These are phyloP conservation scores for Chlorella variabilis DNA, from an alignment of 163 green algal genomes.

Conservation along the genomic window DNA sequence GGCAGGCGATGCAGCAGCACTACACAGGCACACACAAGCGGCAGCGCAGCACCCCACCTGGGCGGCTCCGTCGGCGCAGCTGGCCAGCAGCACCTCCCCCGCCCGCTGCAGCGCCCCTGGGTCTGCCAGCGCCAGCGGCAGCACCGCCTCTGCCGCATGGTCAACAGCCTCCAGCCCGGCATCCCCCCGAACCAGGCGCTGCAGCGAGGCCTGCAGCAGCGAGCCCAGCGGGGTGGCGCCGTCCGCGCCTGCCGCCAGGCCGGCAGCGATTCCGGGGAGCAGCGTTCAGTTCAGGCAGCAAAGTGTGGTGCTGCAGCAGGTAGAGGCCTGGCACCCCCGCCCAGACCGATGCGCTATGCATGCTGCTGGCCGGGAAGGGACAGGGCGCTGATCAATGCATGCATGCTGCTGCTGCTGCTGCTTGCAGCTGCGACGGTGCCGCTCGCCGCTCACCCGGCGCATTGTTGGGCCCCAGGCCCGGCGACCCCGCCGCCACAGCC, in stretches of 20 bases:
- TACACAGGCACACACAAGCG: background rate
- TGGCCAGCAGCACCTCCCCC: slow-evolving; percentile 43
- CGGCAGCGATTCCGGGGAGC: background rate
- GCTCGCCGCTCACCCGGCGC: background rate
- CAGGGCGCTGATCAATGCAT: no score
- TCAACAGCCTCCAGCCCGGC: slow-evolving; percentile 64
- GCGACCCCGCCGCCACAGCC: slow-evolving; percentile 17
- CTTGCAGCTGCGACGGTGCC: no score
- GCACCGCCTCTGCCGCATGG: slow-evolving; percentile 73
- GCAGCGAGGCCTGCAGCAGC: slow-evolving; percentile 69
- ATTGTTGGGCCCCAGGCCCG: slow-evolving; percentile 35
- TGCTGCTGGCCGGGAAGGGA: no score
- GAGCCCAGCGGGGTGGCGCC: slow-evolving; percentile 46
- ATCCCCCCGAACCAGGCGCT: slow-evolving; percentile 69
- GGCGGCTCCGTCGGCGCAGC: background rate
- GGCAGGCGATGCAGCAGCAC: no score
- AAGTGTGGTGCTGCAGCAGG: background rate
- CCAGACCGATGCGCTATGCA: no score
- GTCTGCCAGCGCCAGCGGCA: slow-evolving; percentile 77
- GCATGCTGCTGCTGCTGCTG: no score
- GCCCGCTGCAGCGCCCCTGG: slow-evolving; percentile 55
- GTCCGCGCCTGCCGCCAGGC: background rate
- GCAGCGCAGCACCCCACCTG: slow-evolving; percentile 5
- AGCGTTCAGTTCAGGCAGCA: background rate
- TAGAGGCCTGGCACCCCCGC: no score